Percentiles rank a stretch among this genome's conserved stretches.
These are phyloP conservation scores for Orbilia oligospora DNA, from an alignment of 2,329 filamentous ascomycete species.

Conservation along the genomic window DNA sequence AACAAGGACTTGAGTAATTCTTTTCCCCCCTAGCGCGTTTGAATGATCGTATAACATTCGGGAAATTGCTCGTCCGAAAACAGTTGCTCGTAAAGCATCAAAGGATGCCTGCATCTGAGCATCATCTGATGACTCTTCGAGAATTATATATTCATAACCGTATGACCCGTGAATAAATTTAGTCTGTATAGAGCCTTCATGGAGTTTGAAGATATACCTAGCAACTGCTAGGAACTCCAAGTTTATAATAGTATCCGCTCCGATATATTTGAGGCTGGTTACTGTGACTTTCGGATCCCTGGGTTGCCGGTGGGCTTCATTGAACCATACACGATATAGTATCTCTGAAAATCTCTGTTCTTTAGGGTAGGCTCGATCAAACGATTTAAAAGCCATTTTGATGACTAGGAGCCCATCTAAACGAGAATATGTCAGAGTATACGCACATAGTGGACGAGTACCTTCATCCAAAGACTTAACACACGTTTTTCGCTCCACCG, in stretches of 20 bases:
- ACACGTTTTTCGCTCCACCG: neutral
- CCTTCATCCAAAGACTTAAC: neutral
- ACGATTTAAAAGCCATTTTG: neutral
- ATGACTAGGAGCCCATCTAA: neutral
- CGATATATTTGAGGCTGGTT: constrained; percentile 1
- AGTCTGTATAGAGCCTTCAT: neutral
- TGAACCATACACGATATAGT: constrained; percentile 36
- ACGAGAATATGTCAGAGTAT: neutral
- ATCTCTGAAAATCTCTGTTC: constrained; percentile 43
- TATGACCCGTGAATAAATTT: neutral
- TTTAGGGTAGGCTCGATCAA: neutral
- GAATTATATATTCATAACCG: neutral
- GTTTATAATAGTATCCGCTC: constrained; percentile 7
- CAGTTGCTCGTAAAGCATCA: constrained; percentile 4
- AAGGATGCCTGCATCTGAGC: neutral
- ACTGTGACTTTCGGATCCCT: neutral
- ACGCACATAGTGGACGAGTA: neutral
- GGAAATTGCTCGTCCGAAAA: neutral
- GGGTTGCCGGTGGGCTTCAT: neutral
- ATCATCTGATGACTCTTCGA: neutral
- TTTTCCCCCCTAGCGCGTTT: neutral
- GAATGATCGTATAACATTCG: neutral
- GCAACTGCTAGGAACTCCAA: neutral
- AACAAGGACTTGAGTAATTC: neutral
- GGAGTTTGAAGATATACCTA: neutral